These are phyloP conservation scores for Beauveria sp. DNA, from an alignment of 2,329 filamentous ascomycete species.

Conservation along the genomic window DNA sequence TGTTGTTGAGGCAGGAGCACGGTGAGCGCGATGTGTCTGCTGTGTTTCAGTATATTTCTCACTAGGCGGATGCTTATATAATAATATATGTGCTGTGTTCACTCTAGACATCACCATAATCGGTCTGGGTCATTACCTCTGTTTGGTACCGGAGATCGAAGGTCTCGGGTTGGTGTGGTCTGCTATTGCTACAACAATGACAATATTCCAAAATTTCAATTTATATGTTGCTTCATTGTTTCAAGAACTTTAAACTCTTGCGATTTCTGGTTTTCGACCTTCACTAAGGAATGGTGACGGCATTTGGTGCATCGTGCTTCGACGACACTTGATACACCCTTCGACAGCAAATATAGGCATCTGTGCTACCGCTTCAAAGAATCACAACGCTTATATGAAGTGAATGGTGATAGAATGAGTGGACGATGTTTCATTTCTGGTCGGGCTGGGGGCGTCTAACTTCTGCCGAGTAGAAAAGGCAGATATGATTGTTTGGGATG, in stretches of 20 bases:
- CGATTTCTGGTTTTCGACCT: no score
- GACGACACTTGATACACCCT: background rate
- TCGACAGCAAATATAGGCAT: background rate
- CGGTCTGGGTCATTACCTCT: no score
- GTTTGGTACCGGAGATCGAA: no score
- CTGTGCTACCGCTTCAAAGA: no score
- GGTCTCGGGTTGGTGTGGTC: background rate
- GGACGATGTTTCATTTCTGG: background rate
- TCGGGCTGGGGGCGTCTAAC: background rate
- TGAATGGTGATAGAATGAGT: background rate
- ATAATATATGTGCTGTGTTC: background rate
- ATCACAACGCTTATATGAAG: background rate
- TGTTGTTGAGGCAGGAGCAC: slow-evolving; percentile 80
- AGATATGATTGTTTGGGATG: background rate
- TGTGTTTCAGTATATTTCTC: slow-evolving; percentile 98
- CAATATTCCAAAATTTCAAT: no score
- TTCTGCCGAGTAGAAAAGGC: background rate
- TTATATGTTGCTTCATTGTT: no score
- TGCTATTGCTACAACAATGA: background rate
- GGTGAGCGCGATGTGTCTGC: slow-evolving; percentile 76
- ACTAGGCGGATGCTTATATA: slow-evolving; percentile 31
- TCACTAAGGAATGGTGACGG: no score
- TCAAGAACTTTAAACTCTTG: no score
- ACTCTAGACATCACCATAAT: background rate
- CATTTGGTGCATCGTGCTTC: no score